Evolutionary conservation across 768 basidiomycete genomes (phyloP).

Genomic region (Gymnopilus dilepis): DNA sequence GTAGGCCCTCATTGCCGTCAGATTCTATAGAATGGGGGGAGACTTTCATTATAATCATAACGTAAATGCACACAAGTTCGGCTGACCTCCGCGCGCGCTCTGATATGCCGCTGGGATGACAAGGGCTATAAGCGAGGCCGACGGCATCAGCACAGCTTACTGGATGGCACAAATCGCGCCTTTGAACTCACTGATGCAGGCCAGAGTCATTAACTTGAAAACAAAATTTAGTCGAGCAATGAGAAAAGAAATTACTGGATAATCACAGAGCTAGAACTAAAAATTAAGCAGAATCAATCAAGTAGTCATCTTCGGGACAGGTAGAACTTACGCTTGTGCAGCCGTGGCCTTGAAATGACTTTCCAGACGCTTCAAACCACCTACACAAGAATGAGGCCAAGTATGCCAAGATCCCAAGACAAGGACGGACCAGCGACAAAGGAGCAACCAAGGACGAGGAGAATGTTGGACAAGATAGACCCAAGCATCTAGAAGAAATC

Average conservation of each 20-base stretch:
- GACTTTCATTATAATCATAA: constrained; percentile 10
- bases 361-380: constrained; percentile 68
- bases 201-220: constrained; percentile 77
- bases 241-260: background rate
- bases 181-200: constrained; percentile 74
- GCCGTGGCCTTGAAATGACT: constrained; percentile 82
- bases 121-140: constrained; percentile 51
- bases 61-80: constrained; percentile 14
- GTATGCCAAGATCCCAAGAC: constrained; percentile 3
- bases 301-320: background rate
- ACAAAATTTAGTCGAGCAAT: background rate
- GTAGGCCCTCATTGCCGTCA: constrained; percentile 51
- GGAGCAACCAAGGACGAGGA: constrained; percentile 89
- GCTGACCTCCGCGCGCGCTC: constrained; percentile 38
- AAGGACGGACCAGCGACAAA: constrained; percentile 73
- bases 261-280: constrained; percentile 54
- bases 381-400: constrained; percentile 34
- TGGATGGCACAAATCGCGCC: background rate
- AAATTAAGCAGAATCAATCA: constrained; percentile 3
- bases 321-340: constrained; percentile 70
- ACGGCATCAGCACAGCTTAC: constrained; percentile 8
- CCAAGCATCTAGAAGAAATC: constrained; percentile 82
- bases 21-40: constrained; percentile 27
- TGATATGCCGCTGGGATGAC: constrained; percentile 91
- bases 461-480: constrained; percentile 87